phyloP scores from a whole-genome alignment of 495 filamentous ascomycete genomes.

The Penicillium samsonianum region DNA sequence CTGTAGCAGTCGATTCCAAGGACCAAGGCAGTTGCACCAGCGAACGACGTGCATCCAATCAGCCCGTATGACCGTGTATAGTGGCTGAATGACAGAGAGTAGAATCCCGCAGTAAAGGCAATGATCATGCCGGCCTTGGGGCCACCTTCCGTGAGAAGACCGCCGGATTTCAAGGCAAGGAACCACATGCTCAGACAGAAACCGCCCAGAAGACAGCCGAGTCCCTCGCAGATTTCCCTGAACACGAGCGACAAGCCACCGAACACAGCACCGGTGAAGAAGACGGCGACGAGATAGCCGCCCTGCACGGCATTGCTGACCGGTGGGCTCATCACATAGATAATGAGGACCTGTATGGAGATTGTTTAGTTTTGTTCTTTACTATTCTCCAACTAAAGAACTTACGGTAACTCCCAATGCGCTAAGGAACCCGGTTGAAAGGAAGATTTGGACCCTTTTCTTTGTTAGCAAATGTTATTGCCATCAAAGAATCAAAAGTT shows the following conservation, averaged over 20 bases:
- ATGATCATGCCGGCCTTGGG: conserved; percentile 76
- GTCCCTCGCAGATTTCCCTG: conserved; percentile 79
- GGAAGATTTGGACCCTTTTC: conserved; percentile 69
- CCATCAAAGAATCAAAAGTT: neutral
- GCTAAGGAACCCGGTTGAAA: conserved; percentile 73
- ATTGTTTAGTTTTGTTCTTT: conserved; percentile 6
- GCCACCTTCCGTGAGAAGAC: conserved; percentile 60
- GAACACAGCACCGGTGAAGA: conserved; percentile 73
- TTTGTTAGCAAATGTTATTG: conserved; percentile 7
- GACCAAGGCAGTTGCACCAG: conserved; percentile 74
- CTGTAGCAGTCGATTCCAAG: conserved; percentile 92
- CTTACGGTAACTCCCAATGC: conserved; percentile 70
- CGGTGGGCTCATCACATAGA: conserved; percentile 87
- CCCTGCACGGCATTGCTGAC: conserved; percentile 78
- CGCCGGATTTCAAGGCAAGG: conserved; percentile 73
- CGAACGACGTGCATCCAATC: conserved; percentile 74
- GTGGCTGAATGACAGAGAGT: conserved; percentile 74
- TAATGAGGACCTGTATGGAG: conserved; percentile 63
- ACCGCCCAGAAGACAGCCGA: conserved; percentile 85
- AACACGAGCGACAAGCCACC: conserved; percentile 78
- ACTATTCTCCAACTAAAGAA: neutral
- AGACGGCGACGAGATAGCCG: conserved; percentile 80
- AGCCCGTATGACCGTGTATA: conserved; percentile 76
- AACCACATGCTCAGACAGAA: conserved; percentile 93
- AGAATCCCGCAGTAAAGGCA: conserved; percentile 64